phyloP scores from a whole-genome alignment of 805 yeast genomes.

The Candida michaelii region DNA sequence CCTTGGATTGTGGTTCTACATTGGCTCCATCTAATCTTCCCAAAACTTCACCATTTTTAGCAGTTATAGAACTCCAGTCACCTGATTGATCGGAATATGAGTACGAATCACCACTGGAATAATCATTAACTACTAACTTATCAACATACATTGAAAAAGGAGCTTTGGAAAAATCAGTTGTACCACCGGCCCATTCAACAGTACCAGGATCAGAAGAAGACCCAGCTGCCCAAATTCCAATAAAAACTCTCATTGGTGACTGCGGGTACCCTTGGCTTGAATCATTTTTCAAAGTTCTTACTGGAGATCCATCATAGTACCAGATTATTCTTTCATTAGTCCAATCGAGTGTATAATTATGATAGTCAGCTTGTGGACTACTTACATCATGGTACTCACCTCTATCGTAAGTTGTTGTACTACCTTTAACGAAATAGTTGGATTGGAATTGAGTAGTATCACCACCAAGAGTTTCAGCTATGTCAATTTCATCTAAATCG shows the following conservation, averaged over 20 bases:
- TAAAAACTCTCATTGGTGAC: constrained; percentile 70
- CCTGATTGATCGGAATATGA: constrained; percentile 56
- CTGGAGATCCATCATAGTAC: constrained; percentile 65
- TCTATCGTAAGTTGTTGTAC: constrained; percentile 71
- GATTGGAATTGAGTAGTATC: constrained; percentile 74
- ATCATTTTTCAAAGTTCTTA: constrained; percentile 58
- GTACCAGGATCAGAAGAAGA: constrained; percentile 62
- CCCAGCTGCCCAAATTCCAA: constrained; percentile 83
- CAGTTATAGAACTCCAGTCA: constrained; percentile 54
- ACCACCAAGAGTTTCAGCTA: constrained; percentile 76
- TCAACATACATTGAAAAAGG: constrained; percentile 69
- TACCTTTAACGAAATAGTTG: constrained; percentile 78
- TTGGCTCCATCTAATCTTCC: constrained; percentile 52
- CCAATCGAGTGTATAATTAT: constrained; percentile 86
- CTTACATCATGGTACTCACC: constrained; percentile 65
- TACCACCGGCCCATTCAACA: constrained; percentile 80
- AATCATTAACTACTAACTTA: constrained; percentile 57
- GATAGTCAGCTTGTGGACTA: constrained; percentile 57
- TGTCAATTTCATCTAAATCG: constrained; percentile 82
- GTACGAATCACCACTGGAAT: constrained; percentile 61
- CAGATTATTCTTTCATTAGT: constrained; percentile 59
- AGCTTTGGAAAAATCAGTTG: constrained; percentile 57
- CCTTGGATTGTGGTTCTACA: constrained; percentile 28
- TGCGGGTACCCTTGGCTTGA: constrained; percentile 77
- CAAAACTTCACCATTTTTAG: constrained; percentile 57